Base-by-base conservation (phyloP, 331 rosid genomes). In the Rosa hybrid region DNA sequence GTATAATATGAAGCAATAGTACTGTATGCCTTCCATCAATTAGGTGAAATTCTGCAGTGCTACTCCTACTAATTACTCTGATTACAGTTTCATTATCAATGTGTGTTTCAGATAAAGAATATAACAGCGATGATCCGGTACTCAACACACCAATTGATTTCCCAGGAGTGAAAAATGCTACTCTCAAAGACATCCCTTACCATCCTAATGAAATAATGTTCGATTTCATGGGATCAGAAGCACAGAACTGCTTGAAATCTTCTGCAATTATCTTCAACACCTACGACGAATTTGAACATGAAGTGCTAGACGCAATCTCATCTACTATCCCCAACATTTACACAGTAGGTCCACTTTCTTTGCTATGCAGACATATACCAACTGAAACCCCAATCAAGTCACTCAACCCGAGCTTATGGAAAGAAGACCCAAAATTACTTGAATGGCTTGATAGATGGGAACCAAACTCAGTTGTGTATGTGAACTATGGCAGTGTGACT, bases 161-260 rank as follows among this genome's bases (percentile, higher is more conserved):
- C 10, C 75, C 69, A 0, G 89, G 89, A 38, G 81, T 89, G 89
- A 72, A 77, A 39, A 76, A 84, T 56, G 86, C 87, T 0, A 79
- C 82, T 9, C 77, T 90, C 4, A 90, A 71, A 77, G 92, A 89
- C n/a, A 77, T 86, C n/a, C 91, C 94, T 11, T 85, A 85, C 68
- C 62, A 77, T 90, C 0, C 68, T 10, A 68, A 81, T 4, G 90
- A 85, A 50, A 80, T 45, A 30, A 70, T 62, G 81, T 85, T 79
- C 63, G 77, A 64, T 75, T 34, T 72, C 72, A 8, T 12, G 76
- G 74, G 67, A 21, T 62, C 83, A 1, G 75, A 79, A 76, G 60
- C 88, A 23, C 69, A 8, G 3, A 77, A 83, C 6, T 81, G 86
- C 76, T 56, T 87, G 68, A 79, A 23, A 14, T 79, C 89, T 38